Percentiles rank a stretch among this genome's conserved stretches.
phyloP scores from a whole-genome alignment of 169 alveolate species.

The Cryptosporidium meleagridis region DNA sequence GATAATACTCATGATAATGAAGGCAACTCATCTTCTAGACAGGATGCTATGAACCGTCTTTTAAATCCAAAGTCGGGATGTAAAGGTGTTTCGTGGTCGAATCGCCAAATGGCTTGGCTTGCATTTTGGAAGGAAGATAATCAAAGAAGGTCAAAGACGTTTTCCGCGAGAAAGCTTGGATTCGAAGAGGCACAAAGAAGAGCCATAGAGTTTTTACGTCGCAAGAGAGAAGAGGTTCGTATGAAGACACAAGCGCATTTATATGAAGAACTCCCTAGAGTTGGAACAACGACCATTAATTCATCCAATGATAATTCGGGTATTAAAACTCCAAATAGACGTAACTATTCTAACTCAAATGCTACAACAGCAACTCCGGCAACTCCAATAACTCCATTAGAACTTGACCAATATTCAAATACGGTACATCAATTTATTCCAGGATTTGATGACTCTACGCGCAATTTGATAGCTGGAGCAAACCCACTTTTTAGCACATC shows the following conservation, averaged over 20 bases:
- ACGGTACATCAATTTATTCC: slow-evolving; percentile 32
- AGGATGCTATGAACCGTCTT: slow-evolving; percentile 74
- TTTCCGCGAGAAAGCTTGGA: slow-evolving; percentile 72
- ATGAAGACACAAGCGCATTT: slow-evolving; percentile 74
- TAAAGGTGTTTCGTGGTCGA: slow-evolving; percentile 75
- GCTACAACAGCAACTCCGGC: slow-evolving; percentile 67
- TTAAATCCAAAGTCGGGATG: slow-evolving; percentile 72
- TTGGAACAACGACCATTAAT: slow-evolving; percentile 19
- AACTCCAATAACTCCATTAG: slow-evolving; percentile 68
- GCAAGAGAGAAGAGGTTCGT: slow-evolving; percentile 64
- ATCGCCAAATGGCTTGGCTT: slow-evolving; percentile 75
- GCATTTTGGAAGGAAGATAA: slow-evolving; percentile 75
- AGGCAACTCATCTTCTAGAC: slow-evolving; percentile 48
- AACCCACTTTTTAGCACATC: slow-evolving; percentile 34
- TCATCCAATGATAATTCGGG: slow-evolving; percentile 4
- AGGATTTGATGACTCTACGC: slow-evolving; percentile 46
- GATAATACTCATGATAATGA: slow-evolving; percentile 32
- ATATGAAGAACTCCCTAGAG: slow-evolving; percentile 74
- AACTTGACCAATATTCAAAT: slow-evolving; percentile 27
- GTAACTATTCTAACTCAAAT: slow-evolving; percentile 14
- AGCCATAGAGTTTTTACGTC: slow-evolving; percentile 70
- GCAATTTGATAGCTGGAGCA: slow-evolving; percentile 38
- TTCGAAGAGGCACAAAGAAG: slow-evolving; percentile 73
- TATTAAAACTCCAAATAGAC: slow-evolving; percentile 49
- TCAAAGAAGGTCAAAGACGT: slow-evolving; percentile 66